Evolutionary conservation across 345 rosid species (phyloP).

Genomic region (Geranium rotundifolium): DNA sequence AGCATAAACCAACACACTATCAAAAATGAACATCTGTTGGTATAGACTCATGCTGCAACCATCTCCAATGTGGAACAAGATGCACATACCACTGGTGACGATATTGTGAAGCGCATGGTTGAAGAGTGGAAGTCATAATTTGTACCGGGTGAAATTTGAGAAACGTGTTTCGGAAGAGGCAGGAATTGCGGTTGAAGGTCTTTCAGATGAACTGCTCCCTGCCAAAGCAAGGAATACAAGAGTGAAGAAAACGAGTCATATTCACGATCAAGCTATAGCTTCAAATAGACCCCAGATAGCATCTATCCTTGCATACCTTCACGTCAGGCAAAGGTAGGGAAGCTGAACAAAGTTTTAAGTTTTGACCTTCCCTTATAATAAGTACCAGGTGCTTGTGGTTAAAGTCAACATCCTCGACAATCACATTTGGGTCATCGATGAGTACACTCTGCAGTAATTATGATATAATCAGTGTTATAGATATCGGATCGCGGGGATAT

Average conservation of each 20-base stretch:
- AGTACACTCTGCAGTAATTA: constrained; percentile 46
- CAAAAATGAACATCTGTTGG: no score
- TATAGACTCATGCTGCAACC: no score
- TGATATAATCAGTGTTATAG: no score
- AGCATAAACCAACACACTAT: no score
- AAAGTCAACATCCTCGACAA: constrained; percentile 85
- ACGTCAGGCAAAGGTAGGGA: constrained; percentile 51
- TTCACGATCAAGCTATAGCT: constrained; percentile 1
- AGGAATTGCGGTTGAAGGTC: constrained; percentile 59
- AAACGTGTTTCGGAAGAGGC: constrained; percentile 71
- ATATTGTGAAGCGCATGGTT: constrained; percentile 73
- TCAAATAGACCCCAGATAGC: background rate
- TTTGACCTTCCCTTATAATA: constrained; percentile 46
- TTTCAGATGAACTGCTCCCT: constrained; percentile 45
- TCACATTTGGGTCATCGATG: constrained; percentile 33
- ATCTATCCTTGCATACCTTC: constrained; percentile 31
- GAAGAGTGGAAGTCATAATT: constrained; percentile 74
- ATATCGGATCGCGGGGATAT: no score
- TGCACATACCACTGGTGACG: constrained; percentile 78
- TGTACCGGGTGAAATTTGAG: constrained; percentile 72
- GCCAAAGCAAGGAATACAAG: constrained; percentile 12
- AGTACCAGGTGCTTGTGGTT: constrained; percentile 57
- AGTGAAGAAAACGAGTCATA: constrained; percentile 7
- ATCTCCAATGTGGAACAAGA: background rate
- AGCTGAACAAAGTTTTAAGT: constrained; percentile 55